Evolutionary conservation across 208 protist genomes (phyloP), one percentile per base, ranked within the genome.

Genomic region (Leishmania guyanensis): DNA sequence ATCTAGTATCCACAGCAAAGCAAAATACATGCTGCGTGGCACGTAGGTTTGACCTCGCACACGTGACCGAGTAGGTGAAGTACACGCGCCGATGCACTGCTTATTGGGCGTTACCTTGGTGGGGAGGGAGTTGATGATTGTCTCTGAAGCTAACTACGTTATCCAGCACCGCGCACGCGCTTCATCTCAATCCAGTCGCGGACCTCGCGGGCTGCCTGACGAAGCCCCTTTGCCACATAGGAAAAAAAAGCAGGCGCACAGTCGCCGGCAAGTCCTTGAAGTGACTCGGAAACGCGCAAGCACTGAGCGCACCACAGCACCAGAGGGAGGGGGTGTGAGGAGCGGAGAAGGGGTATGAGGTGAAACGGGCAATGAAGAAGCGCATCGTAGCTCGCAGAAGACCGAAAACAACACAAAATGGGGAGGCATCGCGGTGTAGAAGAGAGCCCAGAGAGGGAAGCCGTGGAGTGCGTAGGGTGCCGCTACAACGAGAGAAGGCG

Each of bases 81-180:
- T 73, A 53, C 46, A 29, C 22, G 12, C 46, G 46, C 36, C 69
- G 69, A 33, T 54, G 69, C 6, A 53, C 69, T 26, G 48, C 46
- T 16, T 76, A n/a, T n/a, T 43, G 51, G 5, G 51, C 6, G 72
- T 60, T 76, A 14, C 16, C 39, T 20, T 75, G 26, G n/a, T 8
- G 4, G 60, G 60, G 2, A 29, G 43, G 16, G 26, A 20, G 14
- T 58, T 14, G 33, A 8, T 39, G n/a, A 62, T 54, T 39, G 17
- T 76, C 72, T 76, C 53, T 26, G 4, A 58, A 56, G 33, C 53
- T n/a, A 39, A 10, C 60, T 46, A 58, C 72, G 33, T 60, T 29
- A 22, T 60, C n/a, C 72, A 64, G 29, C 51, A 76, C 72, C 72
- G 72, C 72, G 33, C 72, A 62, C 72, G 51, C 51, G 72, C 53